Conservation (phyloP, 1,284 basidiomycete genomes). For the Leccinum fallax region DNA sequence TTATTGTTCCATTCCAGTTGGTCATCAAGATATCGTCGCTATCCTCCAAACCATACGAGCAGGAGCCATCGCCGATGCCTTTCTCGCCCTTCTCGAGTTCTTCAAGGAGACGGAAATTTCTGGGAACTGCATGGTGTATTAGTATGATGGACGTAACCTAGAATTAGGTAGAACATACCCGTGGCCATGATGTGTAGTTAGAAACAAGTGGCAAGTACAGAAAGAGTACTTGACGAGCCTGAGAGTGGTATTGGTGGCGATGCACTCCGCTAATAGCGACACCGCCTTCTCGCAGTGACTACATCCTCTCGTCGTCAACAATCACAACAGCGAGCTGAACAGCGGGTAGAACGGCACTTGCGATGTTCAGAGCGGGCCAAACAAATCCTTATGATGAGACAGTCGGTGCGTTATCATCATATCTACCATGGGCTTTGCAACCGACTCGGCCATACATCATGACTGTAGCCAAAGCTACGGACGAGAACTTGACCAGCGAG, state of each 20-base stretch:
- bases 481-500: slow-evolving; percentile 92
- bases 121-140: slow-evolving; percentile 68
- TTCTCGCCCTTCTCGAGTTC: slow-evolving; percentile 99
- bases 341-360: slow-evolving; percentile 5
- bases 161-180: slow-evolving; percentile 40
- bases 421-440: neutral
- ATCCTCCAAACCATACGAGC: slow-evolving; percentile 94
- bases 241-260: slow-evolving; percentile 7
- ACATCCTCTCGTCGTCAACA: slow-evolving; percentile 11
- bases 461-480: slow-evolving; percentile 83
- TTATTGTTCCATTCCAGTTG: slow-evolving; percentile 98
- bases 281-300: slow-evolving; percentile 36
- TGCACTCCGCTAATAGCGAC: slow-evolving; percentile 19
- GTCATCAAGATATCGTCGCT: slow-evolving; percentile 95
- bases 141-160: neutral
- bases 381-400: slow-evolving; percentile 92
- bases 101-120: slow-evolving; percentile 95
- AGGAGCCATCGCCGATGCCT: slow-evolving; percentile 97
- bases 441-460: slow-evolving; percentile 3
- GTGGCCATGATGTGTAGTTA: slow-evolving; percentile 54
- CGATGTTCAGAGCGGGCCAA: slow-evolving; percentile 68
- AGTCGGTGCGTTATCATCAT: slow-evolving; percentile 65
- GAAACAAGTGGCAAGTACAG: slow-evolving; percentile 10
- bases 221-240: neutral
- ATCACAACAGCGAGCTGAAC: slow-evolving; percentile 18